Evolutionary conservation across 2,329 filamentous ascomycete genomes (phyloP), one percentile per base, ranked within the genome.

Genomic region (Botryosphaeria agaves): DNA sequence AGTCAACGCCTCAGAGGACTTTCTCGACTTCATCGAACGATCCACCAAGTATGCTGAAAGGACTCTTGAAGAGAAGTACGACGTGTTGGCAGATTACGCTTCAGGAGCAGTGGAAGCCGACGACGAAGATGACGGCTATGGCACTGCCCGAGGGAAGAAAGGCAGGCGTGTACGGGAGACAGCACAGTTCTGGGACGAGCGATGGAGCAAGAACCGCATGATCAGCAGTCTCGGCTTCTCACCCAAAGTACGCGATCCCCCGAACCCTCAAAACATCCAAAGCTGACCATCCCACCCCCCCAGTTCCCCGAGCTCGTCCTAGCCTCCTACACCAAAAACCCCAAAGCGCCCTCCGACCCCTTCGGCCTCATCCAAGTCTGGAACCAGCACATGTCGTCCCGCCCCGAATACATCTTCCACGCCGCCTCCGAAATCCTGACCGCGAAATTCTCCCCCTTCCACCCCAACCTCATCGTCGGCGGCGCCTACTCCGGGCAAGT

Each of bases 181-280:
- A 29, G 76, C 79, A 20, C 87, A 94, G 45, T 94, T 95, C 54
- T 93, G 81, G 56, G 85, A 94, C 47, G 80, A 92, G 36, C 71
- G 84, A 49, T 94, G 87, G 80, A 92, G 83, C 47, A 92, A 91
- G 62, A 93, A 94, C 60, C 76, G 85, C 40, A 94, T 94, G 79
- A 78, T 98, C 48, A 94, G 82, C 50, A 80, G 84, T 45, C 74
- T 98, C 43, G 81, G 87, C 57, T 98, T 94, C 56, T 95, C 87
- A 26, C 80, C 83, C 32, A 93, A 93, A 61, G 70, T 72, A 52
- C 30, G 46, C n/a, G 5, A 14, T 14, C 15, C 6, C n/a, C n/a
- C n/a, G 5, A 11, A 14, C 12, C 15, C 14, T 14, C 11, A 12
- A 14, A 5, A 9, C 15, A 14, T 14, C 4, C 11, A 14, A n/a